Conservation (phyloP, 2,329 filamentous ascomycete species). For the Domatiomyces globalis region DNA sequence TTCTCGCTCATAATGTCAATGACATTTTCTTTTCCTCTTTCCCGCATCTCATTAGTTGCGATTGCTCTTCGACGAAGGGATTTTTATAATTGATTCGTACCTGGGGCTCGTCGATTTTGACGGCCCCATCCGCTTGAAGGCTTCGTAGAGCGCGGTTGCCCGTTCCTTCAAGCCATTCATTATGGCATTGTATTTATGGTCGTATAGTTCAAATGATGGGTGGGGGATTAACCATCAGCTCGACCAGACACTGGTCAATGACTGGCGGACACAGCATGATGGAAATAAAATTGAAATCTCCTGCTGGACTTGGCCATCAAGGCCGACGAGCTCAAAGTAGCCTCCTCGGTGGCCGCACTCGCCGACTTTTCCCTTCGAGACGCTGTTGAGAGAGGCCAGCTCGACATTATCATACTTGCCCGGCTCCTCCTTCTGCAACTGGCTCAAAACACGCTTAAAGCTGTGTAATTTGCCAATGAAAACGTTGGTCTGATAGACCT, state of each 20-base stretch:
- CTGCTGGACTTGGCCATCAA: conserved; percentile 69
- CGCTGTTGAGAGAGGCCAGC: conserved; percentile 79
- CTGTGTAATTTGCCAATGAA: conserved; percentile 85
- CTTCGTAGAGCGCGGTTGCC: conserved; percentile 72
- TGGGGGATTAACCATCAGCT: conserved; percentile 98
- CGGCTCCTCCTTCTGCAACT: conserved; percentile 59
- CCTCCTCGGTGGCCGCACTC: conserved; percentile 96
- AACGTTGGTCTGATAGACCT: conserved; percentile 98
- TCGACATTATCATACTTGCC: conserved; percentile 74
- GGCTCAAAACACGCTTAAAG: conserved; percentile 77
- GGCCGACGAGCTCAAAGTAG: conserved; percentile 91
- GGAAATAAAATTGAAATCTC: conserved; percentile 98
- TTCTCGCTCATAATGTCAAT: conserved; percentile 22
- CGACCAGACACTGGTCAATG: conserved; percentile 87
- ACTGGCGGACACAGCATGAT: conserved; percentile 95
- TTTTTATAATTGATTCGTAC: conserved; percentile 26
- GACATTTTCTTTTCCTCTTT: conserved; percentile 16
- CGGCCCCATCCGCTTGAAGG: conserved; percentile 88
- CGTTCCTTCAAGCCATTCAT: conserved; percentile 63
- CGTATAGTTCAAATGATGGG: conserved; percentile 70
- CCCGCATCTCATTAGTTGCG: neutral
- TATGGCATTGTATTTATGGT: conserved; percentile 71
- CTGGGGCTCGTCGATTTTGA: conserved; percentile 71
- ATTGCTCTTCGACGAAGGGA: neutral
- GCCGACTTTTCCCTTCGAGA: conserved; percentile 97